Evolutionary conservation across 225 moss, liverwort and hornwort genomes (phyloP), one percentile per base, ranked within the genome.

Genomic region (Rhytidiadelphus loreus): DNA sequence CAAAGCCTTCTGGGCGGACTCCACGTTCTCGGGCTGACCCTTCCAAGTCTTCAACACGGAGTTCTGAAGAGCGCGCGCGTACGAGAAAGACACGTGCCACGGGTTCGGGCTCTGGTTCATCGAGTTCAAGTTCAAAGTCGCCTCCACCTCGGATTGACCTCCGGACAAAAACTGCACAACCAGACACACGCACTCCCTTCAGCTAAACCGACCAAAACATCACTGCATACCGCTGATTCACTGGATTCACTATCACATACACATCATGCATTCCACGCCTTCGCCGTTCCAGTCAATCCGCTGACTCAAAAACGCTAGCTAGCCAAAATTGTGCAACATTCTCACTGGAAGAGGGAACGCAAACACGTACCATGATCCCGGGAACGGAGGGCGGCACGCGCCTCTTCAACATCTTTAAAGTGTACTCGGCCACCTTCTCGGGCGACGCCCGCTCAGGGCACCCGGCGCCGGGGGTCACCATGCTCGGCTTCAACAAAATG

Each of bases 51-150:
- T 94, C 88, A 94, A 48, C 78, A 94, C 91, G 9, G 91, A 91
- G 88, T 92, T 94, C 86, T 94, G 92, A 7, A 94, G 91, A 28
- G 93, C 93, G 22, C 92, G 91, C 44, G 93, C 93, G 61, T 94
- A 94, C 29, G 93, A 94, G 82, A 94, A 94, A 21, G 94, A 94
- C 37, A 94, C 92, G 61, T 94, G 94, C 94, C 94, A 94, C 65
- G 92, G 94, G 89, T 92, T 94, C 50, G 92, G 90, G 72, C 88
- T 91, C 87, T 90, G 92, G 87, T 92, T 94, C 94, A 94, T 94
- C 17, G 94, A 68, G 71, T 94, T 94, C 87, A 94, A 63, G 82
- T 94, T 94, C 48, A 94, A 66, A 29, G 94, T 94, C 28, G 94
- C 92, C 81, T 94, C 94, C 87, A 94, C 92, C 91, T 94, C 92